A percentile compares a stretch with the other conserved stretches of the same genome.
Evolutionary conservation across 2,329 filamentous ascomycete species (phyloP).

Genomic region (Sarocladiaceae sp.): DNA sequence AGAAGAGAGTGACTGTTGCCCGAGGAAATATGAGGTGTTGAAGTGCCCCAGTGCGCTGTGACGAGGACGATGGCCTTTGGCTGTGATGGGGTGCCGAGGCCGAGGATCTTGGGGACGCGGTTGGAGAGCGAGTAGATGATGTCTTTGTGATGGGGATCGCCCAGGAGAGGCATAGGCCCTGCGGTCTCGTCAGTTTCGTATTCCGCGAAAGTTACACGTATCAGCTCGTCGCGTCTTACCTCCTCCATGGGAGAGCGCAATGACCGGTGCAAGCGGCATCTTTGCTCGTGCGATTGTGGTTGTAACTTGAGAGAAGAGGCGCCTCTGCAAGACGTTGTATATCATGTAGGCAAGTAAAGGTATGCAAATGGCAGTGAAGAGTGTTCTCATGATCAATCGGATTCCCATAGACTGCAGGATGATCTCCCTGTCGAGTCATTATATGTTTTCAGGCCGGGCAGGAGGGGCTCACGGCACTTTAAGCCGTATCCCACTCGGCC

Average conservation of each 20-base stretch:
- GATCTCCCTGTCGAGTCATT: too few relatives aligned
- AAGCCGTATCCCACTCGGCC: too few relatives aligned
- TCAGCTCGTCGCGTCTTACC: constrained; percentile 22
- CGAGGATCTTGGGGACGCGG: constrained; percentile 48
- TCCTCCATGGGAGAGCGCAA: constrained; percentile 45
- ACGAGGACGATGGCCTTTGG: constrained; percentile 48
- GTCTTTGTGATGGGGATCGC: constrained; percentile 43
- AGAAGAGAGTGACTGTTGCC: constrained; percentile 38
- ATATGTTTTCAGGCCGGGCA: too few relatives aligned
- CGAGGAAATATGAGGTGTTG: constrained; percentile 44
- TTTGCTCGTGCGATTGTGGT: constrained; percentile 11
- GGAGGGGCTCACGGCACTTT: too few relatives aligned
- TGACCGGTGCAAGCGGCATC: constrained; percentile 37
- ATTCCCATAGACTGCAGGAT: background rate
- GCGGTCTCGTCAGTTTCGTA: background rate
- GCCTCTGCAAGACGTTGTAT: constrained; percentile 1
- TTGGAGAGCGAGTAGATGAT: constrained; percentile 47
- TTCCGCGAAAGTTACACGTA: background rate
- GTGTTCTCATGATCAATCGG: constrained; percentile 1
- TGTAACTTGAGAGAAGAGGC: background rate
- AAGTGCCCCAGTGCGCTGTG: constrained; percentile 52
- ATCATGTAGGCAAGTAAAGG: constrained; percentile 1
- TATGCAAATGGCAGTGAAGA: background rate
- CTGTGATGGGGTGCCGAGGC: constrained; percentile 42
- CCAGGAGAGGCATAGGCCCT: constrained; percentile 53